phyloP scores from a whole-genome alignment of 1,139 yeast genomes.

The Komagataea norvegica region DNA sequence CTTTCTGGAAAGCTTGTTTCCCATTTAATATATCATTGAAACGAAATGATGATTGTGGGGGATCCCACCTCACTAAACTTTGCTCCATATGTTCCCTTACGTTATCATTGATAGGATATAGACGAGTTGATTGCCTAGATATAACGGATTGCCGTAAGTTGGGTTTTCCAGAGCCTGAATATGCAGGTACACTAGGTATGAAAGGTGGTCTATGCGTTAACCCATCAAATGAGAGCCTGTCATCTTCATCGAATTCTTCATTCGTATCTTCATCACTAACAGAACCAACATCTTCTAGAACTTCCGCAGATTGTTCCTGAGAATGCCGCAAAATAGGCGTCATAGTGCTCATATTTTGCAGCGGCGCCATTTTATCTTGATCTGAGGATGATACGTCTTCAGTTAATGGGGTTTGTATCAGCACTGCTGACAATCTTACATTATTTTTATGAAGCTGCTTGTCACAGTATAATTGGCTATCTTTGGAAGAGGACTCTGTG shows the following conservation, averaged over 20 bases:
- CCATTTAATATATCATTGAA: slow-evolving; percentile 36
- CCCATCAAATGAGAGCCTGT: slow-evolving; percentile 3
- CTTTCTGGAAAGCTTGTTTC: slow-evolving; percentile 38
- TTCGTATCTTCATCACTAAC: background rate
- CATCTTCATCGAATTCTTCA: background rate
- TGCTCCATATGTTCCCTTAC: slow-evolving; percentile 47
- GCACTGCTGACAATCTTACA: too few species aligned
- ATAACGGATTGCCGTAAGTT: slow-evolving; percentile 29
- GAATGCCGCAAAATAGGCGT: too few species aligned
- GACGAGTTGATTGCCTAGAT: slow-evolving; percentile 28
- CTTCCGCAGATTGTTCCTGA: too few species aligned
- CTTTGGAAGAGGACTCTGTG: too few species aligned
- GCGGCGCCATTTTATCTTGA: too few species aligned
- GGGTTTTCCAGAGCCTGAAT: slow-evolving; percentile 13
- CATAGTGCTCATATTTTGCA: too few species aligned
- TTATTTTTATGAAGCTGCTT: too few species aligned
- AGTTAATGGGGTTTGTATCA: too few species aligned
- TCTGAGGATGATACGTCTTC: too few species aligned
- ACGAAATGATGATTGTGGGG: slow-evolving; percentile 42
- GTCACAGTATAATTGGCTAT: too few species aligned
- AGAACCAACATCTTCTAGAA: too few species aligned
- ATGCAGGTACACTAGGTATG: slow-evolving; percentile 7
- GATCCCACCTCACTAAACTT: slow-evolving; percentile 47
- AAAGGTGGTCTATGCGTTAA: slow-evolving; percentile 15
- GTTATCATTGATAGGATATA: slow-evolving; percentile 28